Evolutionary conservation across 2,329 filamentous ascomycete species (phyloP), one percentile per base, ranked within the genome.

Genomic region (Exophiala lecanii-corni): DNA sequence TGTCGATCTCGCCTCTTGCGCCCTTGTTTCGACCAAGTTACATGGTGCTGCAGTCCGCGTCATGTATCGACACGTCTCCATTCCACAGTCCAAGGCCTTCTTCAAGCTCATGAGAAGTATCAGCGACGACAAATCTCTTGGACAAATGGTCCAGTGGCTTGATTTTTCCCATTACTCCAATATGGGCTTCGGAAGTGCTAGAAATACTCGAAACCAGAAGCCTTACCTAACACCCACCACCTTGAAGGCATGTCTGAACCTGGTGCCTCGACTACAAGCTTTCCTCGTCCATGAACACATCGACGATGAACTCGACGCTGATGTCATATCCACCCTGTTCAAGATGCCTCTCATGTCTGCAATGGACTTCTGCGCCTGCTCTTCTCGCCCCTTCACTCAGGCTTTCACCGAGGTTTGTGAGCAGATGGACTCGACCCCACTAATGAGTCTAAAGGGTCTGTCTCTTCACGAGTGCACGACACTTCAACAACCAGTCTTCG

Each of bases 101-200:
- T 81, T 81, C 59, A 91, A 91, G 65, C 87, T 89, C 55, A 75
- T 89, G 36, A 71, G 73, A 45, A 85, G 86, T 57, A 72, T 91
- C 52, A 69, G 71, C 34, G 68, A 76, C 45, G 81, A 89, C 60
- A 77, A 79, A 2, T 71, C 79, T 6, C 71, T 89, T 41, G 86
- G 86, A 34, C 82, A 79, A 30, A 79, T 89, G 56, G 84, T 91
- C 33, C 80, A 84, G 45, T 82, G 86, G 38, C 70, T 91, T 34
- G 86, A 92, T 66, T 89, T 92, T 58, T 89, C 84, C 50, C 86
- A 89, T 69, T 89, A 89, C 66, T 89, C 87, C 61, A 86, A 85
- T 16, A 80, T 84, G 41, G 83, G 84, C 42, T 73, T 88, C 51
- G 88, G 89, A 59, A 77, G 78, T 48, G 87, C 83, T 12, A 82